phyloP scores from a whole-genome alignment of 2,329 filamentous ascomycete genomes.

The Ophiocordyceps sinensis region DNA sequence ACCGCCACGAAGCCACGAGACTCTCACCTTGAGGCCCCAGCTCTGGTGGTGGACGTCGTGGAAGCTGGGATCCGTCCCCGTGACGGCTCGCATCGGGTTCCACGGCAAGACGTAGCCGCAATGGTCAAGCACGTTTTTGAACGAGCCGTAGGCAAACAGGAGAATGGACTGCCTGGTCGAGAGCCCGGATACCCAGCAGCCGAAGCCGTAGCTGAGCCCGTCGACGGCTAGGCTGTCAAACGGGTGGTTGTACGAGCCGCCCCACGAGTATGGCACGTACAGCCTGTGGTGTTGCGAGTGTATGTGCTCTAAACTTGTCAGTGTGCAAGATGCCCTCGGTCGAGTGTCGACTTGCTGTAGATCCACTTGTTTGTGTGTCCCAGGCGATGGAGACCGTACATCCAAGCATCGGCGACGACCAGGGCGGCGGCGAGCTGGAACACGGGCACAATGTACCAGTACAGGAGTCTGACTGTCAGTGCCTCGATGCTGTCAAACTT shows the following conservation, averaged over 20 bases:
- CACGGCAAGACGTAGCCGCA: not conserved
- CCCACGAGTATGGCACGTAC: constrained; percentile 1
- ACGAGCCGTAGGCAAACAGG: not conserved
- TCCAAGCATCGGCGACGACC: not conserved
- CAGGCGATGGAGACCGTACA: constrained; percentile 1
- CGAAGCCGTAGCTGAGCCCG: not conserved
- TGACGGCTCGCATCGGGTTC: not conserved
- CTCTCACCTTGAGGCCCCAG: not conserved
- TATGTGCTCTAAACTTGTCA: not conserved
- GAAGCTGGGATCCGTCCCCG: not conserved
- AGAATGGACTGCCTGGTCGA: not conserved
- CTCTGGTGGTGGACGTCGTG: constrained; percentile 1
- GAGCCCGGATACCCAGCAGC: not conserved
- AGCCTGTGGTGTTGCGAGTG: not conserved
- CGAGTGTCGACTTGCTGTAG: not conserved
- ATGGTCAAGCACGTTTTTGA: constrained; percentile 1
- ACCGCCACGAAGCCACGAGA: not conserved
- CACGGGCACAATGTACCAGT: not conserved
- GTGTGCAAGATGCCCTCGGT: not conserved
- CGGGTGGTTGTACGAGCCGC: not conserved
- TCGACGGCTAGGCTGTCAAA: not conserved
- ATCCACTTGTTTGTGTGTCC: constrained; percentile 1
- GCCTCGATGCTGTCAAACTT: not conserved
- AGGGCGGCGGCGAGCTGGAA: not conserved
- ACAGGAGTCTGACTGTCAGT: not conserved